Evolutionary conservation across 345 rosid genomes (phyloP).

Genomic region (Eucalyptus coolabah): DNA sequence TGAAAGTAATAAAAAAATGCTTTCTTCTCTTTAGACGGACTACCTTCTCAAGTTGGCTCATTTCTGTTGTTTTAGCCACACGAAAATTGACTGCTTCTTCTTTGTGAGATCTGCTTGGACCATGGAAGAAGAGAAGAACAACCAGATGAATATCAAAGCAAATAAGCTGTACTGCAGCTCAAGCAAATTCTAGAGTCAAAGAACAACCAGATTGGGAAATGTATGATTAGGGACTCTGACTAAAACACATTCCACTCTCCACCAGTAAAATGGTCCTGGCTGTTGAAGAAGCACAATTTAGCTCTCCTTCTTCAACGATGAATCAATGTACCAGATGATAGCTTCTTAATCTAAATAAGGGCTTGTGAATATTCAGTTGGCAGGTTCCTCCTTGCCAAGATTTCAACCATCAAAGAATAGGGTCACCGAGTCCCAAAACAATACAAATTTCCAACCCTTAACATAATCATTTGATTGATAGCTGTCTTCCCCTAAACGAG

Average conservation of each 20-base stretch:
- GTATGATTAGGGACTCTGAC: not conserved
- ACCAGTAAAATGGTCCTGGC: not conserved
- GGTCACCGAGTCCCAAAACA: not conserved
- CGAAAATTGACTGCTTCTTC: slow-evolving; percentile 83
- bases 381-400: not conserved
- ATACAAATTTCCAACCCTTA: not conserved
- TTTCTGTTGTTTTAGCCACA: slow-evolving; percentile 60
- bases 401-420: not conserved
- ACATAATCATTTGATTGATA: not conserved
- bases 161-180: not conserved
- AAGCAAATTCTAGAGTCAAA: not conserved
- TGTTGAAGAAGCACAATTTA: not conserved
- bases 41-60: slow-evolving; percentile 79
- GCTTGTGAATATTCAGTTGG: not conserved
- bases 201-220: not conserved
- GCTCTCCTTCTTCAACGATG: not conserved
- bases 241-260: not conserved
- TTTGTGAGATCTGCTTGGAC: slow-evolving; percentile 50
- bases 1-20: not conserved
- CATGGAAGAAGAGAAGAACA: not conserved
- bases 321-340: not conserved
- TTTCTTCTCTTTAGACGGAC: not conserved
- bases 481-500: not conserved
- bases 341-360: not conserved
- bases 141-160: not conserved